A percentile compares a stretch with the other conserved stretches of the same genome.
These are phyloP conservation scores for Oenanthe sinensis DNA, from an alignment of 129 eudicot genomes.

Conservation along the genomic window DNA sequence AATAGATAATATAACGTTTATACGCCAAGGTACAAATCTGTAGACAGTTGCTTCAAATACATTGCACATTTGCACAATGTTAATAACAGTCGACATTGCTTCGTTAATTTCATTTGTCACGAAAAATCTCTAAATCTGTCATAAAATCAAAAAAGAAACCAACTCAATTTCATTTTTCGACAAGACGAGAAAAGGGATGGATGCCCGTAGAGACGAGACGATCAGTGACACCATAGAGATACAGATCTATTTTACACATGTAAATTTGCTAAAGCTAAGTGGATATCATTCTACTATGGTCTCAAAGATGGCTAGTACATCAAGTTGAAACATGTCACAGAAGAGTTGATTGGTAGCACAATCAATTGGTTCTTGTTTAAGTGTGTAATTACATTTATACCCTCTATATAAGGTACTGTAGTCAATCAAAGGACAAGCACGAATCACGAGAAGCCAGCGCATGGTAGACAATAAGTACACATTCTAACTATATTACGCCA, in stretches of 20 bases:
- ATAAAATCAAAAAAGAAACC: too few relatives aligned
- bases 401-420: background rate
- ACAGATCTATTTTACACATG: background rate
- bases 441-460: background rate
- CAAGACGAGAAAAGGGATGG: background rate
- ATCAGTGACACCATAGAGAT: background rate
- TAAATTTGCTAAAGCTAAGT: background rate
- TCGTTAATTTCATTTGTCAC: background rate
- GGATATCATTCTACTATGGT: too few relatives aligned
- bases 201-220: too few relatives aligned
- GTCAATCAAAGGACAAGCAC: background rate
- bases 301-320: background rate
- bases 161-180: too few relatives aligned
- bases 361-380: background rate
- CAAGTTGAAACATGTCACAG: background rate
- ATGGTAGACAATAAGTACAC: background rate
- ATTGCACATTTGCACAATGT: background rate
- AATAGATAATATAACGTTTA: background rate
- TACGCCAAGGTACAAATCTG: background rate
- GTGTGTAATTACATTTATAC: background rate
- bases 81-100: background rate
- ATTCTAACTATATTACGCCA: conserved; percentile 1
- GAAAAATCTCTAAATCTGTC: too few relatives aligned
- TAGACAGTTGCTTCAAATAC: background rate
- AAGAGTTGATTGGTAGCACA: background rate